Base-by-base conservation (phyloP, 192 early-diverging fungal genomes). In the Umbelopsis ramanniana region DNA sequence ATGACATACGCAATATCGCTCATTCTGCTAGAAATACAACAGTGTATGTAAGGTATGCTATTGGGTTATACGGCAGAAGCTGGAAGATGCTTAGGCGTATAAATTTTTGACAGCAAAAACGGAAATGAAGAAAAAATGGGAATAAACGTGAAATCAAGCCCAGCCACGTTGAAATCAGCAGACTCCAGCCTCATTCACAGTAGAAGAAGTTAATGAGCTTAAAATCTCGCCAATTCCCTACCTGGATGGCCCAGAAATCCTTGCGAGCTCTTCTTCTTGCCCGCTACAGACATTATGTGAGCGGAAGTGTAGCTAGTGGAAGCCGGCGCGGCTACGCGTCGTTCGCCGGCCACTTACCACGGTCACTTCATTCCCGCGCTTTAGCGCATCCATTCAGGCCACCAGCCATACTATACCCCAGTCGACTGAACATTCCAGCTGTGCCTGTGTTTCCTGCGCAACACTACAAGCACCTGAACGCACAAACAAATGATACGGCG, bases 391-490 rank as follows among this genome's bases (percentile, higher is more conserved):
- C 57, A 0, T n/a, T 63, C 12, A 35, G 57, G 35, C 57, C 57
- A 37, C 33, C 57, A 63, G 19, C 57, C 4, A 63, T 63, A 63
- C 57, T 63, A 37, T 35, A 63, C 57, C 26, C 57, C 0, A 26
- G 57, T 38, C 57, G 57, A 29, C 26, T 37, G 12, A 63, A 63
- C 29, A 29, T 29, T 37, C 57, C 57, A n/a, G 57, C 57, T 0
- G 26, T 63, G 17, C 57, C 57, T 38, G 26, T 63, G 19, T 50
- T 72, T 23, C 60, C 71, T 22, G 47, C 60, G 23, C 71, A 60
- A 6, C 60, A 60, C 46, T 37, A 71, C 19, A 43, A 43, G 23
- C 63, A 71, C 72, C 5, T 74, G 40, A 71, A 55, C 23, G 38
- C 52, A 7, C 69, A 54, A 35, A 22, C 48, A 40, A 71, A 6